A percentile compares a stretch with the other conserved stretches of the same genome.
Evolutionary conservation across 2,329 filamentous ascomycete genomes (phyloP).

Genomic region (Aspergillus uvarum): DNA sequence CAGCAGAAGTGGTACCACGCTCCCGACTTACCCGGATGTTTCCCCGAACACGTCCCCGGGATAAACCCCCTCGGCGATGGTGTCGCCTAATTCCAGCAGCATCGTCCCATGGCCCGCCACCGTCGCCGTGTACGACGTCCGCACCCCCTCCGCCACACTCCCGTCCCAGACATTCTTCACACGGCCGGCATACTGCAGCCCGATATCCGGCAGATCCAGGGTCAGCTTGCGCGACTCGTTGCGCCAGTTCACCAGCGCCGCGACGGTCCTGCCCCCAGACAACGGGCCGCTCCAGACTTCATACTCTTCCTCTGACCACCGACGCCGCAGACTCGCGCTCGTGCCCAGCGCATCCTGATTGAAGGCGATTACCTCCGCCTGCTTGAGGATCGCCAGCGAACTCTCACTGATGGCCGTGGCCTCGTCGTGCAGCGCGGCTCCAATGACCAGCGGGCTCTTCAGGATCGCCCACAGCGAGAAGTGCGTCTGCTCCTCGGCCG

Average conservation of each 20-base stretch:
- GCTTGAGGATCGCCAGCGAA: slow-evolving; percentile 49
- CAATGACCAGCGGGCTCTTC: slow-evolving; percentile 54
- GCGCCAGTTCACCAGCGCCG: slow-evolving; percentile 53
- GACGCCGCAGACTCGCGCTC: slow-evolving; percentile 52
- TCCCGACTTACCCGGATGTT: slow-evolving; percentile 16
- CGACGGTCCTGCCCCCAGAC: slow-evolving; percentile 44
- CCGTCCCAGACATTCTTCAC: slow-evolving; percentile 34
- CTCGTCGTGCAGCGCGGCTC: slow-evolving; percentile 43
- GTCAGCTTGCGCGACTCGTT: slow-evolving; percentile 45
- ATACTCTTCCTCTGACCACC: slow-evolving; percentile 51
- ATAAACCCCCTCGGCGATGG: slow-evolving; percentile 23
- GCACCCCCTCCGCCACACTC: slow-evolving; percentile 17
- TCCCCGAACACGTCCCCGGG: slow-evolving; percentile 16
- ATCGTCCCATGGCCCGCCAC: slow-evolving; percentile 33
- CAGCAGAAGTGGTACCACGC: not conserved
- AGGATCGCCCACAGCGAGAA: slow-evolving; percentile 55
- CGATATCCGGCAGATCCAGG: slow-evolving; percentile 45
- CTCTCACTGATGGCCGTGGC: slow-evolving; percentile 35
- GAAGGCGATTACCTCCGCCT: slow-evolving; percentile 57
- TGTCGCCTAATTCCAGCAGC: slow-evolving; percentile 32
- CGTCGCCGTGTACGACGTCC: slow-evolving; percentile 27
- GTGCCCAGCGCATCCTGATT: slow-evolving; percentile 58
- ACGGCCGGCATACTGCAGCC: slow-evolving; percentile 40
- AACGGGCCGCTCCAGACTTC: slow-evolving; percentile 55
- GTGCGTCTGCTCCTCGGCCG: slow-evolving; percentile 53